These are phyloP conservation scores for Veloporphyrellus conicus DNA, from an alignment of 1,284 basidiomycete species.

Conservation along the genomic window DNA sequence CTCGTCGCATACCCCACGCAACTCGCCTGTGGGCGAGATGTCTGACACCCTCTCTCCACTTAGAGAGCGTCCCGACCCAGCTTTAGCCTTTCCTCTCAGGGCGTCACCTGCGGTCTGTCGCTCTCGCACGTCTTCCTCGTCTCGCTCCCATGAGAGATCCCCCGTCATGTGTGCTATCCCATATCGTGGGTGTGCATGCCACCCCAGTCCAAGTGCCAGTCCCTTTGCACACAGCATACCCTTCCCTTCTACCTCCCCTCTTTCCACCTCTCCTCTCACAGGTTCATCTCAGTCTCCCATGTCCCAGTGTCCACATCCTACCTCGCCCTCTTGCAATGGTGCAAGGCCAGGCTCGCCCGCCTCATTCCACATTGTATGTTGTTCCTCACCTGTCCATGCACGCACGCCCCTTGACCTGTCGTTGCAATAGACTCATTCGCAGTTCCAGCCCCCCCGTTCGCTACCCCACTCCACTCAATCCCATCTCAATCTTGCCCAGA, in stretches of 20 bases:
- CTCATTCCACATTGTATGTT: conserved; percentile 13
- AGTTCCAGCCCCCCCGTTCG: conserved; percentile 11
- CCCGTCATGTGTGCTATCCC: neutral
- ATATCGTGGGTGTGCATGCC: conserved; percentile 3
- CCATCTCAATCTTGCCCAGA: conserved; percentile 3
- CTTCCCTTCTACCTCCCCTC: conserved; percentile 16
- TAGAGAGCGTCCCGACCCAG: conserved; percentile 16
- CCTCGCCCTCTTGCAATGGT: conserved; percentile 9
- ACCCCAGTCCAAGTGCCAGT: conserved; percentile 11
- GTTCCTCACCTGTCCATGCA: neutral
- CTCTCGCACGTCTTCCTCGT: conserved; percentile 15
- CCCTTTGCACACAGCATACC: conserved; percentile 12
- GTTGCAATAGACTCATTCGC: conserved; percentile 6
- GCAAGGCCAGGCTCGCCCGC: conserved; percentile 9
- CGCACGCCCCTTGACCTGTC: neutral
- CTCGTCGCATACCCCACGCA: neutral
- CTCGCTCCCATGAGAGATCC: conserved; percentile 18
- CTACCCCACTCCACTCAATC: conserved; percentile 4
- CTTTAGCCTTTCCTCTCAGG: conserved; percentile 2
- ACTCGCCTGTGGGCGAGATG: conserved; percentile 15
- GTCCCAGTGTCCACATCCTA: neutral
- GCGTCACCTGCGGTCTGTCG: neutral
- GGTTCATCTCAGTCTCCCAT: conserved; percentile 2
- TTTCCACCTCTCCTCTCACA: conserved; percentile 8
- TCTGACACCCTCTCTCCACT: conserved; percentile 22